Conservation (phyloP, 495 filamentous ascomycete genomes). For the Rhizodiscina lignyota region DNA sequence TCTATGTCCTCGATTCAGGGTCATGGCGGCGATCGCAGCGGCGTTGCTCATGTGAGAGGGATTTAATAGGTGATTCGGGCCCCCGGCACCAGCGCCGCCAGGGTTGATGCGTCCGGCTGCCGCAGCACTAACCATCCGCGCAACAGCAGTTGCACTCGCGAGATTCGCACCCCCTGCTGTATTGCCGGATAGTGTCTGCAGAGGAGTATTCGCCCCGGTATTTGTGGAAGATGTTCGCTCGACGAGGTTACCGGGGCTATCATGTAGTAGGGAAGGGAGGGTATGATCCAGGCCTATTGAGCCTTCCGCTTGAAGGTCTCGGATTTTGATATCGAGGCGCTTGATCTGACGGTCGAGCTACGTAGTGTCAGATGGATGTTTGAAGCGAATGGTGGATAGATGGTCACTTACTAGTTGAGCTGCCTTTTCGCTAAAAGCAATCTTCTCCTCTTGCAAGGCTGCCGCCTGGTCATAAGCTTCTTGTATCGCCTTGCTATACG, state of each 20-base stretch:
- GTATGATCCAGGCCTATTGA: constrained; percentile 63
- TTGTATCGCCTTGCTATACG: constrained; percentile 49
- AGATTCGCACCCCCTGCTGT: constrained; percentile 14
- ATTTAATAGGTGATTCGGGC: neutral
- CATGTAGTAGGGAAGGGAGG: constrained; percentile 56
- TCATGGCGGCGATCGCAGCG: too few relatives aligned
- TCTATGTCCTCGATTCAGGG: too few relatives aligned
- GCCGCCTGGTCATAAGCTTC: constrained; percentile 56
- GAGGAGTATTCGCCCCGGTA: constrained; percentile 29
- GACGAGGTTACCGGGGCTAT: constrained; percentile 40
- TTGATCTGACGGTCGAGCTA: constrained; percentile 75
- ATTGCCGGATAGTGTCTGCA: constrained; percentile 23
- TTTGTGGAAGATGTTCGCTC: constrained; percentile 28
- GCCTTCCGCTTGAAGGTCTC: constrained; percentile 61
- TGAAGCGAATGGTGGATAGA: constrained; percentile 1
- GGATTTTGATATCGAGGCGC: constrained; percentile 73
- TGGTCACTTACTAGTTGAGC: constrained; percentile 35
- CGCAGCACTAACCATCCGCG: constrained; percentile 17
- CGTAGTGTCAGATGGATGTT: neutral
- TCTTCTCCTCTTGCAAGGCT: constrained; percentile 74
- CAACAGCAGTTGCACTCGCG: constrained; percentile 18
- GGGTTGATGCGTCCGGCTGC: constrained; percentile 8
- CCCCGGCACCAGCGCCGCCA: neutral
- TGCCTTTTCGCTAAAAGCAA: constrained; percentile 61
- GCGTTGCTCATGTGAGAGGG: too few relatives aligned